Evolutionary conservation across 2,329 filamentous ascomycete species (phyloP), one percentile per base, ranked within the genome.

Genomic region (Fusarium sp.): DNA sequence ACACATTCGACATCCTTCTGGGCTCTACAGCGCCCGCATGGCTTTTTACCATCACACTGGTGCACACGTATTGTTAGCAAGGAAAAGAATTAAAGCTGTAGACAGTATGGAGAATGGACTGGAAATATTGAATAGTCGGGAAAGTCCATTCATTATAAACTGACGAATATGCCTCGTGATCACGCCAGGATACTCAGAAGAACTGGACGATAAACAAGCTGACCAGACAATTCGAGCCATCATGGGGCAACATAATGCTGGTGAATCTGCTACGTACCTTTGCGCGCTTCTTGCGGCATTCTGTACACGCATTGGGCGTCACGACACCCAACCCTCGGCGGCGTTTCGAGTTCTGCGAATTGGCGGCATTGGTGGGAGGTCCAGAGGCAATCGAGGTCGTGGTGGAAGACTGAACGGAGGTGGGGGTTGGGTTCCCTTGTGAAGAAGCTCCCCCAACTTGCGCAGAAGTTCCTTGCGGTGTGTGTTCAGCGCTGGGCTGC

Each of bases 261-360:
- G 22, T 20, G n/a, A 46, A 51, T 39, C 43, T 37, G 19, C 35
- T 45, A 65, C 70, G 33, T 78, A 87, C 85, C 82, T 88, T 88
- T 69, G 86, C 85, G 58, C 86, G 85, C 76, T 88, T 88, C 78
- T 88, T 88, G 55, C 86, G 83, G 71, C 86, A 88, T 73, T 88
- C 86, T 19, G 84, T 88, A 73, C 86, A 88, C 23, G 86, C 86
- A 75, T 88, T 88, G 41, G 85, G 84, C 6, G 86, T 88, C 14
- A 88, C 85, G 2, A 87, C 77, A 19, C 86, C 86, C 6, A 86
- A 72, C 3, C 86, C 86, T 47, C 86, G 82, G 47, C 83, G 81
- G 17, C 86, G 79, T 73, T 87, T 88, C 4, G 84, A 83, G 20
- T 78, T 73, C 54, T 80, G 75, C 4, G 72, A 47, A 58, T 73